A percentile compares a stretch with the other conserved stretches of the same genome.
phyloP scores from a whole-genome alignment of 495 filamentous ascomycete genomes.

The Bacidia gigantensis region DNA sequence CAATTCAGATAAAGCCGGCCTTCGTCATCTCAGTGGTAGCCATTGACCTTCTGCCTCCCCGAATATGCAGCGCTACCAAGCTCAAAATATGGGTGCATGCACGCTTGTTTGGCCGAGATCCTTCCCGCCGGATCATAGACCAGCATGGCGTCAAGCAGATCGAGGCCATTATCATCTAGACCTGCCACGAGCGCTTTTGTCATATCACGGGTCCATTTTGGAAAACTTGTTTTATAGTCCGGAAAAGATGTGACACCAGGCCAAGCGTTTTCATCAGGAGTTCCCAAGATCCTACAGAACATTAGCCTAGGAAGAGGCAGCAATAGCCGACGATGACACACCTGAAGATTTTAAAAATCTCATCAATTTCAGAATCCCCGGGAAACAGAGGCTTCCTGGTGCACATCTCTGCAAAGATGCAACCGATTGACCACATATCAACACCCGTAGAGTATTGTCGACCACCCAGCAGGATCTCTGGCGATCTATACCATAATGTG shows the following conservation, averaged over 20 bases:
- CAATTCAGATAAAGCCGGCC: not conserved
- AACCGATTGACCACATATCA: slow-evolving; percentile 98
- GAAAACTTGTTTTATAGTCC: slow-evolving; percentile 94
- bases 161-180: slow-evolving; percentile 63
- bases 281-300: slow-evolving; percentile 65
- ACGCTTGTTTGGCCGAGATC: slow-evolving; percentile 91
- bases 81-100: slow-evolving; percentile 84
- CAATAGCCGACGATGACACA: slow-evolving; percentile 26
- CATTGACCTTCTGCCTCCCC: slow-evolving; percentile 32
- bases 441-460: slow-evolving; percentile 97
- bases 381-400: slow-evolving; percentile 95
- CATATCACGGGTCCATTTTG: slow-evolving; percentile 78
- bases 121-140: slow-evolving; percentile 90
- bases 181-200: slow-evolving; percentile 41
- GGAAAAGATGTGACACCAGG: slow-evolving; percentile 95
- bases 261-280: slow-evolving; percentile 78
- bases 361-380: slow-evolving; percentile 96
- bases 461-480: slow-evolving; percentile 92
- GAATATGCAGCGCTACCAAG: slow-evolving; percentile 44
- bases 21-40: slow-evolving; percentile 23
- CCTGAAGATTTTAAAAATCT: slow-evolving; percentile 99
- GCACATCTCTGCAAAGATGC: slow-evolving; percentile 99
- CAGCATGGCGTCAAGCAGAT: slow-evolving; percentile 81
- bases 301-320: slow-evolving; percentile 10
- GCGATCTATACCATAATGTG: slow-evolving; percentile 96